Conservation (phyloP, 352 stramenopile genomes). For the Blastocystis hominis region DNA sequence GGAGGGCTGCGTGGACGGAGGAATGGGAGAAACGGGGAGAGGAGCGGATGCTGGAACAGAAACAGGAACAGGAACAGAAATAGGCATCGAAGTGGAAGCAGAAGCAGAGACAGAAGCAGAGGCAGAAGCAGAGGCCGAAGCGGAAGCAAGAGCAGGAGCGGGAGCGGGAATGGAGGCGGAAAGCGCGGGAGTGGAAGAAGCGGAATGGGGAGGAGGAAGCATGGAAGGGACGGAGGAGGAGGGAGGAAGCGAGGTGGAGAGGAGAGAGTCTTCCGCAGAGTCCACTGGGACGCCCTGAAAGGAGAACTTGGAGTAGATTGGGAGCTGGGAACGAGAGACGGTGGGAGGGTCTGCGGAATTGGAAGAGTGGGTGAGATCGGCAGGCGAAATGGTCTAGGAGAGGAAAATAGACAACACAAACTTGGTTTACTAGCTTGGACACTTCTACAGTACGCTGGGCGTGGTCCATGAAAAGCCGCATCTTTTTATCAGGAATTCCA, state of each 20-base stretch:
- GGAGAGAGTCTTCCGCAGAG: background rate
- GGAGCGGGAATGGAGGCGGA: background rate
- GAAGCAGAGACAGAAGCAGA: too few relatives aligned
- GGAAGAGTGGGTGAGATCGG: background rate
- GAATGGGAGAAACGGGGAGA: too few relatives aligned
- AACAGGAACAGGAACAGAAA: too few relatives aligned
- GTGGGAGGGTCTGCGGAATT: background rate
- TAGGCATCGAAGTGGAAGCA: too few relatives aligned
- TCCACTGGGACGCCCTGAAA: background rate
- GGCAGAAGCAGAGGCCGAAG: too few relatives aligned
- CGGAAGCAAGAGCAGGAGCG: too few relatives aligned
- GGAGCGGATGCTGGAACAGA: too few relatives aligned
- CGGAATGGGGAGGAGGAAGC: background rate
- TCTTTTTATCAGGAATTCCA: slow-evolving; percentile 38
- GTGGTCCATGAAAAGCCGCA: slow-evolving; percentile 40
- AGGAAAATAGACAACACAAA: background rate
- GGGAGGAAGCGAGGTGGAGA: background rate
- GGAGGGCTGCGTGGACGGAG: too few relatives aligned
- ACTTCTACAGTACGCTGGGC: slow-evolving; percentile 42
- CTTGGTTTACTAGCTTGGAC: background rate
- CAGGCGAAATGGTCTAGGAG: background rate
- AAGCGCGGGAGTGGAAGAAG: background rate
- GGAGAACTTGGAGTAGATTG: background rate
- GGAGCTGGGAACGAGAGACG: background rate
- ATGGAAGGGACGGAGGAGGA: background rate